A percentile compares a stretch with the other conserved stretches of the same genome.
These are phyloP conservation scores for Thraustotheca clavata DNA, from an alignment of 352 stramenopile genomes.

Conservation along the genomic window DNA sequence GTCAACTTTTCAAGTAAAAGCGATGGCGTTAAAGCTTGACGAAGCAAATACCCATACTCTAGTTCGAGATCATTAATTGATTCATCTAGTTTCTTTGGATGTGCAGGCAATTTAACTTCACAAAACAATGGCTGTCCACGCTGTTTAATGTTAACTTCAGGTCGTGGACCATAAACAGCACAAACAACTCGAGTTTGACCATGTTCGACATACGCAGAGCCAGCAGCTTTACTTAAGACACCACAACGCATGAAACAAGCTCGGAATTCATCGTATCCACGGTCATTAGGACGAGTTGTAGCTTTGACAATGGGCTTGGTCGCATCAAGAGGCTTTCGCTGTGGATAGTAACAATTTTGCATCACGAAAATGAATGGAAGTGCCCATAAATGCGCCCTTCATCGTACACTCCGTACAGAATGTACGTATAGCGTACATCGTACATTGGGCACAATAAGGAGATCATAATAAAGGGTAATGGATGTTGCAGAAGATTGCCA, in stretches of 20 bases:
- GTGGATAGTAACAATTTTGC: constrained; percentile 83
- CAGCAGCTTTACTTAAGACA: constrained; percentile 68
- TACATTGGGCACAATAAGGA: background rate
- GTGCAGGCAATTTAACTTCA: constrained; percentile 47
- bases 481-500: background rate
- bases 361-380: constrained; percentile 28
- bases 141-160: constrained; percentile 17
- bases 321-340: constrained; percentile 25
- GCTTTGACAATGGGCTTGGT: constrained; percentile 25
- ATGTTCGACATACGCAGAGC: constrained; percentile 86
- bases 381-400: background rate
- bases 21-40: constrained; percentile 64
- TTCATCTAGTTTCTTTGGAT: background rate
- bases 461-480: background rate
- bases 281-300: constrained; percentile 29
- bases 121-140: constrained; percentile 44
- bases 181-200: constrained; percentile 81
- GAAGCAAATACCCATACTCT: constrained; percentile 27
- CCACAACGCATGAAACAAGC: constrained; percentile 78
- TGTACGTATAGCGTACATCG: background rate
- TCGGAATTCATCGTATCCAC: constrained; percentile 66
- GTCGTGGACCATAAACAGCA: constrained; percentile 82
- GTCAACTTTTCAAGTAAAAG: constrained; percentile 83
- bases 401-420: background rate
- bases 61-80: constrained; percentile 6